Percentiles rank a stretch among this genome's conserved stretches.
Conservation (phyloP, 192 early-diverging fungal genomes). For the Gonapodya prolifera region DNA sequence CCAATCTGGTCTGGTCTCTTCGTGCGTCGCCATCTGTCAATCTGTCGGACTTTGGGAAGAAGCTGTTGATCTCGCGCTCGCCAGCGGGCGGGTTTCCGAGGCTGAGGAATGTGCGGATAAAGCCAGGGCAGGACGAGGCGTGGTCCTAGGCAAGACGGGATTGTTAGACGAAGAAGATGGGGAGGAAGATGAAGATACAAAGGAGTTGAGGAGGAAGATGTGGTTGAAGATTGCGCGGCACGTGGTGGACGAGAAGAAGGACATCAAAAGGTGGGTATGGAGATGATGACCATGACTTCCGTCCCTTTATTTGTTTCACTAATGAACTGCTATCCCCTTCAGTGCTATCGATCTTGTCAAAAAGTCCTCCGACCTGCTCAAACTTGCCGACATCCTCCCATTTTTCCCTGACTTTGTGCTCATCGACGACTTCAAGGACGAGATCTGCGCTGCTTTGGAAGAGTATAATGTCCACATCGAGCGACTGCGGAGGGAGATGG, state of each 20-base stretch:
- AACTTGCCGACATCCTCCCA: conserved; percentile 90
- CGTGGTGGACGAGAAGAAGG: conserved; percentile 69
- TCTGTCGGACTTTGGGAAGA: conserved; percentile 80
- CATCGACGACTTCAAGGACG: conserved; percentile 96
- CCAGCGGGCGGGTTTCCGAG: neutral
- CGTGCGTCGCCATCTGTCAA: conserved; percentile 82
- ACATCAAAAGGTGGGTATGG: conserved; percentile 57
- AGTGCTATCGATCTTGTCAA: conserved; percentile 75
- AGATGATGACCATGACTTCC: too few species aligned
- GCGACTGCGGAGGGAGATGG: conserved; percentile 81
- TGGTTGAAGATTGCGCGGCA: conserved; percentile 93
- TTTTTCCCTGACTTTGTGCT: conserved; percentile 96
- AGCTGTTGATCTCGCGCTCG: conserved; percentile 78
- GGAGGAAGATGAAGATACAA: conserved; percentile 81
- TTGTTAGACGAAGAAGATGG: too few species aligned
- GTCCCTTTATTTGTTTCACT: neutral
- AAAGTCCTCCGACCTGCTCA: conserved; percentile 64
- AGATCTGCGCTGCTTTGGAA: conserved; percentile 80
- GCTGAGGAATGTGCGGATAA: neutral
- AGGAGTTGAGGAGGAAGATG: conserved; percentile 64
- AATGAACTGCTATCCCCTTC: neutral
- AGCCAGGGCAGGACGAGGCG: too few species aligned
- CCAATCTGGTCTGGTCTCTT: conserved; percentile 65
- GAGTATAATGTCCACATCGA: conserved; percentile 87
- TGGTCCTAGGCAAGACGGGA: too few species aligned